Evolutionary conservation across 805 yeast species (phyloP).

Genomic region (Candida parachauliodes): DNA sequence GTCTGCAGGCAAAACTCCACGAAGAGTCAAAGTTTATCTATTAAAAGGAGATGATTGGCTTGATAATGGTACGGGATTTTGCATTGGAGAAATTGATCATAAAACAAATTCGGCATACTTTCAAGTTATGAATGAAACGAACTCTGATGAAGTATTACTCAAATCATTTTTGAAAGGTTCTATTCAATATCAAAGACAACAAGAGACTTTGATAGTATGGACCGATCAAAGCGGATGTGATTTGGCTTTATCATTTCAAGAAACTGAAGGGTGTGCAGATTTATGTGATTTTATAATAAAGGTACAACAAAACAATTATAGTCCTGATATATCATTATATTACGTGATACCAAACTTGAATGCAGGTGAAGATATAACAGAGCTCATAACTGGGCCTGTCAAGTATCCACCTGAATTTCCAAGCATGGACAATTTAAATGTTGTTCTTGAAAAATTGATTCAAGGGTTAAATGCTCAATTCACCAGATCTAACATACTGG

Average conservation of each 20-base stretch:
- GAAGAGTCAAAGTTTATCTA: slow-evolving; percentile 88
- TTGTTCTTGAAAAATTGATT: slow-evolving; percentile 53
- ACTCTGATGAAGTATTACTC: slow-evolving; percentile 55
- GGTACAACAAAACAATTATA: slow-evolving; percentile 54
- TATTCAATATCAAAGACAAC: slow-evolving; percentile 87
- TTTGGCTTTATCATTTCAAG: slow-evolving; percentile 89
- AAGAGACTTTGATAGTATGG: slow-evolving; percentile 93
- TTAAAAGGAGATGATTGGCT: slow-evolving; percentile 81
- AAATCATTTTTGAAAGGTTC: slow-evolving; percentile 67
- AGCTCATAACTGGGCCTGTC: slow-evolving; percentile 77
- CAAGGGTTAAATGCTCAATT: slow-evolving; percentile 60
- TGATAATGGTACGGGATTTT: slow-evolving; percentile 90
- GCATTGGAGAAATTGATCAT: slow-evolving; percentile 61
- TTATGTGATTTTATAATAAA: slow-evolving; percentile 76
- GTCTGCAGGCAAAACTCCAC: slow-evolving; percentile 34
- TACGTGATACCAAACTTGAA: slow-evolving; percentile 52
- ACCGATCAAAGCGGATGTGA: slow-evolving; percentile 72
- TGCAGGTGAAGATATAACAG: slow-evolving; percentile 56
- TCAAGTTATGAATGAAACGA: slow-evolving; percentile 68
- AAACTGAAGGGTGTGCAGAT: slow-evolving; percentile 81
- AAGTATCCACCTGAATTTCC: slow-evolving; percentile 57
- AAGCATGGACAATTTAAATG: slow-evolving; percentile 45
- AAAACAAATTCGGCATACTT: slow-evolving; percentile 49
- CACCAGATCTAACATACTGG: slow-evolving; percentile 57
- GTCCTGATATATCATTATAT: slow-evolving; percentile 61